Evolutionary conservation across 2,329 filamentous ascomycete genomes (phyloP).

Genomic region (Lasiodiplodia sp.): DNA sequence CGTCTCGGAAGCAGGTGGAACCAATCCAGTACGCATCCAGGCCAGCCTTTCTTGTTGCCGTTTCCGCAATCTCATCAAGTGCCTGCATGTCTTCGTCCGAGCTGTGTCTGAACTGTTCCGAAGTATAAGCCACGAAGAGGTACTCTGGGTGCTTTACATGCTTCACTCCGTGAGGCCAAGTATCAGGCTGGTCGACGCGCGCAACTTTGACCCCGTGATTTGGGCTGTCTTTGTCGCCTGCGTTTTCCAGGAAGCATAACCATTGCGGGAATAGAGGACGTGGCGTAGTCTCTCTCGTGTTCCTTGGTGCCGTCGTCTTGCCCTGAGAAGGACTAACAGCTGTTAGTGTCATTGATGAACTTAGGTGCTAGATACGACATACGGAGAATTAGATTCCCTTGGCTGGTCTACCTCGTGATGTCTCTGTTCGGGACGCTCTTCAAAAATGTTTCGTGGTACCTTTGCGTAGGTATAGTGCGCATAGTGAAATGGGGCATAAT

Average conservation of each 20-base stretch:
- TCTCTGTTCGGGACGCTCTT: conserved; percentile 12
- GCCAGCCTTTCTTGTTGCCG: conserved; percentile 47
- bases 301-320: conserved; percentile 20
- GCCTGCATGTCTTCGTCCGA: conserved; percentile 39
- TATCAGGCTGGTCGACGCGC: neutral
- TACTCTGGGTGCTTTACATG: conserved; percentile 35
- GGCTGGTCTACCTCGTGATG: no score
- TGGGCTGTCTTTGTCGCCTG: neutral
- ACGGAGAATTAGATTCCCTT: neutral
- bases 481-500: conserved; percentile 41
- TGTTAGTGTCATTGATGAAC: no score
- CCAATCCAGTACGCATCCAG: conserved; percentile 54
- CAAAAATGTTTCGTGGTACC: conserved; percentile 40
- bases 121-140: conserved; percentile 53
- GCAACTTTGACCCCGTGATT: neutral
- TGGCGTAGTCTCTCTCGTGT: conserved; percentile 38
- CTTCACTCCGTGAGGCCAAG: neutral
- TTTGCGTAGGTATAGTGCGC: conserved; percentile 42
- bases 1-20: conserved; percentile 52
- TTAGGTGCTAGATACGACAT: neutral
- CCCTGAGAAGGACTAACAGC: neutral
- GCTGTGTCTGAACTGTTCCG: conserved; percentile 45
- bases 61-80: conserved; percentile 48
- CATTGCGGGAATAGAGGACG: conserved; percentile 39
- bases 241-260: conserved; percentile 39